Conservation (phyloP, 192 early-diverging fungal genomes). For the Rhizoclosmatium globosum region DNA sequence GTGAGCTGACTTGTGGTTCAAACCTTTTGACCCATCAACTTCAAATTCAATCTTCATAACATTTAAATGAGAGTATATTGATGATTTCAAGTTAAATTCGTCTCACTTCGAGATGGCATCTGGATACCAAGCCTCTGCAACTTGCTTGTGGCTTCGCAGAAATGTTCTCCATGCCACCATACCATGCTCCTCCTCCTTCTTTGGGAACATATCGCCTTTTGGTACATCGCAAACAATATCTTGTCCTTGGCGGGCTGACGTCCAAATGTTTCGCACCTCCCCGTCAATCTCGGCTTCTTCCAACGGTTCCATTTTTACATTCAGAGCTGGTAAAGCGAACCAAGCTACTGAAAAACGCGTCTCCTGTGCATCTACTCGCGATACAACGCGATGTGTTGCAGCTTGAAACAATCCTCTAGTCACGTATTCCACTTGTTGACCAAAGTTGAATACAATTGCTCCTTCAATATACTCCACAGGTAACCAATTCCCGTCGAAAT, state of each 20-base stretch:
- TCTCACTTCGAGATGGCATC: too few relatives aligned
- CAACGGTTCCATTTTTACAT: background rate
- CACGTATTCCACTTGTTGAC: conserved; percentile 9
- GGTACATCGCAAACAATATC: conserved; percentile 6
- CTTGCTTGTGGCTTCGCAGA: background rate
- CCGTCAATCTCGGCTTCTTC: background rate
- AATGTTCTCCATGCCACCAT: background rate
- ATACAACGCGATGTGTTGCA: conserved; percentile 7
- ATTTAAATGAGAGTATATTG: too few relatives aligned
- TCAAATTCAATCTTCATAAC: too few relatives aligned
- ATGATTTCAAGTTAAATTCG: too few relatives aligned
- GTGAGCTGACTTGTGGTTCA: too few relatives aligned
- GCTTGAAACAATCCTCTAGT: conserved; percentile 3
- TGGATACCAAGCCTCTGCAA: background rate
- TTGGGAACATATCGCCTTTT: conserved; percentile 11
- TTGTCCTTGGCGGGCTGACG: background rate
- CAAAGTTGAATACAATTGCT: conserved; percentile 15
- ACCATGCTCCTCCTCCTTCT: background rate
- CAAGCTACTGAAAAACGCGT: background rate
- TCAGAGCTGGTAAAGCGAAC: conserved; percentile 1
- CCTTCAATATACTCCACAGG: background rate
- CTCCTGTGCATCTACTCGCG: background rate
- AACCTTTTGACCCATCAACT: too few relatives aligned
- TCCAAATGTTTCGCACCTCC: background rate
- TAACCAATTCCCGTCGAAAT: conserved; percentile 15